These are phyloP conservation scores for Trichoderma lentiforme DNA, from an alignment of 2,329 filamentous ascomycete genomes.

Conservation along the genomic window DNA sequence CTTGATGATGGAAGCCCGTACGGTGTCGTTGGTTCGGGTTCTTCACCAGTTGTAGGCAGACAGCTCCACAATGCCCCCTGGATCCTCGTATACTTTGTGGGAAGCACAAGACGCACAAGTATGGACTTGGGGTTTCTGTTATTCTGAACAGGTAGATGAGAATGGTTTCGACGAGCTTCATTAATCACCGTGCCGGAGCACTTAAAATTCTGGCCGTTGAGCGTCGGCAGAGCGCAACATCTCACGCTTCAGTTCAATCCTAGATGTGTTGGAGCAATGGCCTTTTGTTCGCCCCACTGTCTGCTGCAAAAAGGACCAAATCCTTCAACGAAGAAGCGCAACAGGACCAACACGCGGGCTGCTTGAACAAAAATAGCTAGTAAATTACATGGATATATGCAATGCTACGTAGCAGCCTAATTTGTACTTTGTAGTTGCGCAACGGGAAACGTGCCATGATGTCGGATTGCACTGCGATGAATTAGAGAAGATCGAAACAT, in stretches of 20 bases:
- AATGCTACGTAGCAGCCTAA: not conserved
- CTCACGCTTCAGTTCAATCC: not conserved
- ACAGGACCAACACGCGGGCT: not conserved
- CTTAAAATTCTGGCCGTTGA: not conserved
- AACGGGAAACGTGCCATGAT: not conserved
- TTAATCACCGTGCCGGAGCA: rapidly evolving
- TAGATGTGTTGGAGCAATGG: not conserved
- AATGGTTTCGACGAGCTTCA: not conserved
- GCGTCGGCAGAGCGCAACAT: not conserved
- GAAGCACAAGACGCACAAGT: not conserved
- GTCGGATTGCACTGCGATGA: not conserved
- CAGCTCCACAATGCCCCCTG: not conserved
- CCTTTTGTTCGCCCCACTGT: not conserved
- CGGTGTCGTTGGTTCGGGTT: not conserved
- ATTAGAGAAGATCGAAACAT: not conserved
- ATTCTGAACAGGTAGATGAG: not conserved
- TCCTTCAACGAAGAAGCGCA: not conserved
- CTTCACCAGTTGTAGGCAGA: not conserved
- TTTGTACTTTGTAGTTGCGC: not conserved
- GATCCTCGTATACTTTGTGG: not conserved
- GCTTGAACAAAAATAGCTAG: not conserved
- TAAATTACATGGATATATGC: not conserved
- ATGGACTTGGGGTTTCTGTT: not conserved
- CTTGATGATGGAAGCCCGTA: not conserved
- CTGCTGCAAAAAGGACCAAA: not conserved